Base-by-base conservation (phyloP, 345 rosid genomes). In the Atalantia buxifolia region DNA sequence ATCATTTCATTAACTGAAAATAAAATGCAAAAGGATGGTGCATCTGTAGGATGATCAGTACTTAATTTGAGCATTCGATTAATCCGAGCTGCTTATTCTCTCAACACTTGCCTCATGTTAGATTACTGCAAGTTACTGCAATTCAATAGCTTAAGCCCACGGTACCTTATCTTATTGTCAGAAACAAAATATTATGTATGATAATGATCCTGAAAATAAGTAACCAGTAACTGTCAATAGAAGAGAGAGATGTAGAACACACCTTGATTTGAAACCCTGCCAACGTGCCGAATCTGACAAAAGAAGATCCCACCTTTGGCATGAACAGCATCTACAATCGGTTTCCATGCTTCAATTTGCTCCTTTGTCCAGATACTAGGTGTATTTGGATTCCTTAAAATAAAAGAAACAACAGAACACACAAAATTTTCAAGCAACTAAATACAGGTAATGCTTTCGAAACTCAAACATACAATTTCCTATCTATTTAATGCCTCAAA, bases 341-440 rank as follows among this genome's bases (percentile, higher is more conserved):
- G 92, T 74, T 88, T 93, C 98, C 98, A 93, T 19, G 94, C 94
- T 70, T 93, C 96, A 13, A 93, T 89, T 75, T 93, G 98, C 79
- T 87, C 97, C 79, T 89, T 88, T 4, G 91, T 90, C 94, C 97
- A 92, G 38, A 93, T 86, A 67, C 98, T 94, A 69, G 98, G 94
- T 8, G 86, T 83, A 73, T 86, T 77, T 16, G 72, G 65, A 76
- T 84, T 86, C 61, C 93, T 90, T 65, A 57, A 53, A 38, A n/a
- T 50, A 13, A 21, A 70, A 42, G 55, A 8, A 16, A 35, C 12
- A 25, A 62, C 5, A 19, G 18, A 36, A 33, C 9, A 36, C 10
- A 35, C 19, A 13, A 25, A 27, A 3, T 60, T 50, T 71, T 14
- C 22, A 28, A 16, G 38, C n/a, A 63, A 63, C 22, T 5, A 30